Base-by-base conservation (phyloP, 2,329 filamentous ascomycete species). In the Fusarium pininemorale region DNA sequence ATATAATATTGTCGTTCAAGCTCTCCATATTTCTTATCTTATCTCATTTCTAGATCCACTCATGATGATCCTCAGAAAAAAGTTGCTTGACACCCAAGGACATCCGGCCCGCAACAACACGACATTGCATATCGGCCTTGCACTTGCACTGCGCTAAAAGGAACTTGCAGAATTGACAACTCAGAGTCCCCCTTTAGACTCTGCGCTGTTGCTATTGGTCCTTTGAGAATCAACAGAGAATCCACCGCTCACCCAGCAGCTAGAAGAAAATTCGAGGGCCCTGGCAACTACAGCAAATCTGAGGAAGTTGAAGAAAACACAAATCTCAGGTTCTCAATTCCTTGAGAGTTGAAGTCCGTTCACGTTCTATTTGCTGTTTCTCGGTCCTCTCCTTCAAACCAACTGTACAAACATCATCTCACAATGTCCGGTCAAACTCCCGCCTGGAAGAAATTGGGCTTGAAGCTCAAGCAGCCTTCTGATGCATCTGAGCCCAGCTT, bases 371-470 rank as follows among this genome's bases (percentile, higher is more conserved):
- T 39, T 32, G 20, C 16, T 47, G 39, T 30, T 39, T 50, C 24
- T 38, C 12, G 10, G 32, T 9, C n/a, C 30, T 37, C 35, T 22
- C n/a, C 14, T 18, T 32, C 15, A 30, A 22, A 62, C 69, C 70
- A 59, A 57, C 51, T 39, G 54, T 66, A 47, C 28, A 68, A 41
- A 59, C 56, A 55, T 48, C 66, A 61, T 73, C 55, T 75, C 76
- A 82, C 77, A 80, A 86, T 87, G 83, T 84, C 83, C 75, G 80
- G 84, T 80, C 84, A 84, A 76, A 83, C 87, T 71, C 88, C 89
- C 65, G 88, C 88, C 73, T 90, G 89, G 88, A 90, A 90, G 80
- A 86, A 87, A 84, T 86, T 90, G 85, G 89, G 89, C 82, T 86
- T 90, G 80, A 90, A 90, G 84, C 88, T 90, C 82, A 90, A 90